Evolutionary conservation across 768 basidiomycete species (phyloP), one percentile per base, ranked within the genome.

Genomic region (Saitozyma podzolica): DNA sequence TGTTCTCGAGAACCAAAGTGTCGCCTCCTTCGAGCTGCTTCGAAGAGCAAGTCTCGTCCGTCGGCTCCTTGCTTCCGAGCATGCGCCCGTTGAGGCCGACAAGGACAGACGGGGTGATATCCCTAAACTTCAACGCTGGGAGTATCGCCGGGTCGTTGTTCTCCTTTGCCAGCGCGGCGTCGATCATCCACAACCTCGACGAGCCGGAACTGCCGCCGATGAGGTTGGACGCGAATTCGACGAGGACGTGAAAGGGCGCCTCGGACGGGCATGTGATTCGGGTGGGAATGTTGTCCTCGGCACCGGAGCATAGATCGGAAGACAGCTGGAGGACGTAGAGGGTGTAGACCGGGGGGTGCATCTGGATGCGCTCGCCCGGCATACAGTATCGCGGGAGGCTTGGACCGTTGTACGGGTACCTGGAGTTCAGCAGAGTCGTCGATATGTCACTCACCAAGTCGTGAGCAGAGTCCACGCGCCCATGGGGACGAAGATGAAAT

Each of bases 401-500:
- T 17, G 66, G 69, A 17, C 68, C 68, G 4, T 73, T 76, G 4
- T 87, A 81, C 48, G 81, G 68, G 9, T 91, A 92, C 89, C 91
- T 93, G 53, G 53, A n/a, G 6, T 59, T 67, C 10, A 55, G 41
- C 16, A 8, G 50, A 29, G 40, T 16, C 19, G 16, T 37, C 6
- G 29, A 20, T 54, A 9, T 3, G 19, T 11, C 11, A 83, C 87
- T 68, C 67, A 91, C 94, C 92, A 92, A 55, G 82, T 65, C 8
- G 82, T 78, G 45, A 96, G 83, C 17, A 84, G 81, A 19, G 82
- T 72, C 93, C 92, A 95, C 19, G 86, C 87, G 29, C 84, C 83
- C 61, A 83, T 81, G 1, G 91, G 90, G 3, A 96, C 83, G 67
- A 86, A 89, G 75, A 90, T 88, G 56, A 89, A 84, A 73, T 96